Percentiles rank a stretch among this genome's conserved stretches.
Conservation (phyloP, 139 green algal genomes). For the Closterium sp. region DNA sequence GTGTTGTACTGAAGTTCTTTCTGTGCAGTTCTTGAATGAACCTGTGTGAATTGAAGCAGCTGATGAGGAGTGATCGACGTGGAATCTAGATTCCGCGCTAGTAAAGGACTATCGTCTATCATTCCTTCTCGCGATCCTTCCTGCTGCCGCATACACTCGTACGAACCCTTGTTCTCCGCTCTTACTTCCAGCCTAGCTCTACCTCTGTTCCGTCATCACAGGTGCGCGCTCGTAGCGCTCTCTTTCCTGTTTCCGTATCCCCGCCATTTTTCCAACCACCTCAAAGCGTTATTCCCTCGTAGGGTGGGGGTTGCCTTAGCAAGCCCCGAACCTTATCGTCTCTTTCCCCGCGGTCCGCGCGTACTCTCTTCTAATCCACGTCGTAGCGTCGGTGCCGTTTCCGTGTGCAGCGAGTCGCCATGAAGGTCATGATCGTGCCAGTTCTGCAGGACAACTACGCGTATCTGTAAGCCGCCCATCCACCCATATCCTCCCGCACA, state of each 20-base stretch:
- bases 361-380: not conserved
- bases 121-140: too few species aligned
- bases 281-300: not conserved
- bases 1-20: too few species aligned
- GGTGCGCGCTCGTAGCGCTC: not conserved
- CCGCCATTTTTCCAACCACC: too few species aligned
- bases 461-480: conserved; percentile 31
- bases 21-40: too few species aligned
- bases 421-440: conserved; percentile 46
- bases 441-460: conserved; percentile 44
- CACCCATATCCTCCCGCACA: too few species aligned
- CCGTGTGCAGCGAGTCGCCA: not conserved
- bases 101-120: too few species aligned
- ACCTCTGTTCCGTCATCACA: not conserved
- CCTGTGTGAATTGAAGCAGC: too few species aligned
- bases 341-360: not conserved
- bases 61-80: too few species aligned
- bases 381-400: not conserved
- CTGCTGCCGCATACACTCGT: too few species aligned
- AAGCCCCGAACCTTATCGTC: not conserved
- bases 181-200: not conserved
- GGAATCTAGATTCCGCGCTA: too few species aligned
- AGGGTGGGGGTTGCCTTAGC: too few species aligned
- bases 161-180: too few species aligned
- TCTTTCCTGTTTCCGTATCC: not conserved